Base-by-base conservation (phyloP, 1,139 yeast genomes). In the Suzukiozyma palmioleophila region DNA sequence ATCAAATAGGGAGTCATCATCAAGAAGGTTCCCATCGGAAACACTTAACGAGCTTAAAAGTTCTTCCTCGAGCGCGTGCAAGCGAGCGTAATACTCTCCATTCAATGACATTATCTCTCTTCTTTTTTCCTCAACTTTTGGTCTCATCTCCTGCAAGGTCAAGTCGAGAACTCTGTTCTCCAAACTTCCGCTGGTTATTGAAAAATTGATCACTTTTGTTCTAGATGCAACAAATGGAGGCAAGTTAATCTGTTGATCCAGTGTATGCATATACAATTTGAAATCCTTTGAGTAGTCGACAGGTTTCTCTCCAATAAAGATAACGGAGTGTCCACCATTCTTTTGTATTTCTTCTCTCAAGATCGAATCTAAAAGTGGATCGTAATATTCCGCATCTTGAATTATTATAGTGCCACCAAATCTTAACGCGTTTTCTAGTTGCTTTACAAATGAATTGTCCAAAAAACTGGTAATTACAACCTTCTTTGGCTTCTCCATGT, bases 341-440 rank as follows among this genome's bases (percentile, higher is more conserved):
- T 72, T 66, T 33, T 71, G 73, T 30, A 78, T 69, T 44, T 87
- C 95, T 34, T 67, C 66, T 39, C 79, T 70, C 34, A 92, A 60
- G 2, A 90, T 59, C 0, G 83, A 69, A 42, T 77, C 77, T 16
- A 90, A 54, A 10, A 85, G 62, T 0, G 97, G 95, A 56, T 90
- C 92, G 53, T 77, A 79, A 49, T 73, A 66, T 53, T 90, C 97
- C 3, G 90, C 88, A 59, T 90, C 94, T 49, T 78, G 79, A 25
- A 90, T 73, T 10, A 90, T 55, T 8, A 90, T 64, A 0, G 75
- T 54, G 3, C 88, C 89, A 8, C 98, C 97, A 66, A 90, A 90
- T 44, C 94, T 67, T 22, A 90, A 58, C 0, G 95, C 82, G 53
- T 88, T 84, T 54, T 88, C 96, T 21, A 90, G 59, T 39, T 79